Base-by-base conservation (phyloP, 176 grass and related monocot species). In the Eleusine indica region DNA sequence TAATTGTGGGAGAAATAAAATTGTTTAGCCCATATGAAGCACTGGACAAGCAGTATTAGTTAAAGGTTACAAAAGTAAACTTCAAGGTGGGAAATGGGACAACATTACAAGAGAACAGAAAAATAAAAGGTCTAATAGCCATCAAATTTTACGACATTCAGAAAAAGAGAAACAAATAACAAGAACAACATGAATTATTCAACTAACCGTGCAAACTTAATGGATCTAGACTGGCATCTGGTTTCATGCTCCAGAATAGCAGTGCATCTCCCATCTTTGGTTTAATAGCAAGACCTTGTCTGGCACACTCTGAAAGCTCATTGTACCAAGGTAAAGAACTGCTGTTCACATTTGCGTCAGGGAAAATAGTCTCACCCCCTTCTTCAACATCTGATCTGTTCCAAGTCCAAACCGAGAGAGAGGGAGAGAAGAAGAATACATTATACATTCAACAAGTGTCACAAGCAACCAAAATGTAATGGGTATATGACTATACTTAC, bases 341-440 rank as follows among this genome's bases (percentile, higher is more conserved):
- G 75, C 76, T 88, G 70, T 93, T 98, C 53, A 88, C 79, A 71
- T 93, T 95, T 29, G 95, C 95, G 86, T 94, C 73, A 1, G 95
- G 95, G 64, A 98, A 98, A 88, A 95, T 88, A 32, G 95, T 98
- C 82, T 98, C 95, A 9, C 92, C 95, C 13, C 95, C 95, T 98
- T 98, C 93, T 86, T 98, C 96, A 71, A 98, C 93, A 79, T 98
- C 92, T 1, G 96, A 98, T 57, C 93, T 98, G 81, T 71, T 75
- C 0, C 49, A 39, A 38, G 66, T 61, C 18, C 1, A n/a, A 2
- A 11, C 3, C 3, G 12, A 28, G 29, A 28, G 6, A 61, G 10
- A 25, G 5, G 11, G 7, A 41, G 43, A 74, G 37, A 3, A 71
- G n/a, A 51, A 43, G 9, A 39, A 51, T 15, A n/a, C n/a, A 42